Percentiles rank a stretch among this genome's conserved stretches.
These are phyloP conservation scores for Selaginella tamariscina DNA, from an alignment of 75 land plant species.

Conservation along the genomic window DNA sequence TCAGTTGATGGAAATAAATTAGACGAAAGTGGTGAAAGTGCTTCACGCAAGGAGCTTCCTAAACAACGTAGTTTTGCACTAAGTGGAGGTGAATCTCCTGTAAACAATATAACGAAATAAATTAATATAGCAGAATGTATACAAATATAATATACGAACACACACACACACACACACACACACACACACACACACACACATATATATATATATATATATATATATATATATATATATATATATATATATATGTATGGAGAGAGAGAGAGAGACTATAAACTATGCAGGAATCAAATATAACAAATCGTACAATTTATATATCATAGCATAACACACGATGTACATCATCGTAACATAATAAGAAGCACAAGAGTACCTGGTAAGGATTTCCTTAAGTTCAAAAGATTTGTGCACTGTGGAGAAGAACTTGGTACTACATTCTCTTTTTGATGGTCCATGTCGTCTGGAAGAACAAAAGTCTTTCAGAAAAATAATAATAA, in stretches of 20 bases:
- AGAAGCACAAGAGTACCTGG: no score
- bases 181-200: background rate
- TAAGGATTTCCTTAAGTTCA: background rate
- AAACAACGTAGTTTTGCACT: slow-evolving; percentile 24
- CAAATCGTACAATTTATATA: background rate
- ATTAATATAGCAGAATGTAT: background rate
- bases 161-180: background rate
- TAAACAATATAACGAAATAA: background rate
- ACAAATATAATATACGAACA: no score
- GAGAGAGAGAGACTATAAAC: background rate
- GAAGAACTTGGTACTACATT: background rate
- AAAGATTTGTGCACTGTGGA: background rate
- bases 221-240: no score
- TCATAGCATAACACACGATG: no score
- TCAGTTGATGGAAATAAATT: slow-evolving; percentile 11
- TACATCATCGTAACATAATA: no score
- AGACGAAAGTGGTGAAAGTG: slow-evolving; percentile 42
- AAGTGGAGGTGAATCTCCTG: slow-evolving; percentile 33
- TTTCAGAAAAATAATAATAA: no score
- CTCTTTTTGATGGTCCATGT: no score
- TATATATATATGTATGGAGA: no score
- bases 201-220: no score
- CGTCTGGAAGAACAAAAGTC: no score
- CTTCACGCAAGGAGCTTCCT: slow-evolving; percentile 33
- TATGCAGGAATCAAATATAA: background rate